These are phyloP conservation scores for Rhodomyrtus tomentosa DNA, from an alignment of 345 rosid species.

Conservation along the genomic window DNA sequence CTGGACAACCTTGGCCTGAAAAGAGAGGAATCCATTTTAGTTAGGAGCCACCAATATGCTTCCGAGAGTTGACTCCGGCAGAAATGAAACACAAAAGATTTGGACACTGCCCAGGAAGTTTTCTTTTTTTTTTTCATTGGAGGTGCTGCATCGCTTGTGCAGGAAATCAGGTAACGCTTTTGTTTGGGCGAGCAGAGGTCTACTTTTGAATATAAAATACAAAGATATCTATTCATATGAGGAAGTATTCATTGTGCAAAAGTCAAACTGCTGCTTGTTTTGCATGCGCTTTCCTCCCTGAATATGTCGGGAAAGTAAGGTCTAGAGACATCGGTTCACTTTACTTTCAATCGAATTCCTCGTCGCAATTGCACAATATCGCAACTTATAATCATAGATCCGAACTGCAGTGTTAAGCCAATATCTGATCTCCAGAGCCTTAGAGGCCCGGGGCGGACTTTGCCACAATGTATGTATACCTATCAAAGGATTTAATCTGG, in stretches of 20 bases:
- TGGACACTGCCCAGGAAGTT: background rate
- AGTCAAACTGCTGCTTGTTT: background rate
- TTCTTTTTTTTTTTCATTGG: background rate
- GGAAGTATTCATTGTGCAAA: background rate
- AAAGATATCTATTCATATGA: background rate
- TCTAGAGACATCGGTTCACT: background rate
- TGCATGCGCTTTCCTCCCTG: background rate
- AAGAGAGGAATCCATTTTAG: background rate
- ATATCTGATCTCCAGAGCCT: background rate
- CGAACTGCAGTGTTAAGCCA: background rate
- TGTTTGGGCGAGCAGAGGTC: background rate
- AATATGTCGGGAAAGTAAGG: background rate
- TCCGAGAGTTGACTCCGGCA: background rate
- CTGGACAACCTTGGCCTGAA: constrained; percentile 43
- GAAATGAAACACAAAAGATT: background rate
- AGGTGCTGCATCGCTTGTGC: background rate
- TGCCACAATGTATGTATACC: background rate
- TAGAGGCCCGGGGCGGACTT: background rate
- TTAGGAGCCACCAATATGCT: background rate
- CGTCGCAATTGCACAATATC: background rate
- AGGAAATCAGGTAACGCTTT: background rate
- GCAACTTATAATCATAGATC: background rate
- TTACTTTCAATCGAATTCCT: background rate
- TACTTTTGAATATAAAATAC: background rate
- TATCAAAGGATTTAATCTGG: background rate